A percentile compares a stretch with the other conserved stretches of the same genome.
Evolutionary conservation across 2,329 filamentous ascomycete species (phyloP).

Genomic region (Dactylellina drechsleri): DNA sequence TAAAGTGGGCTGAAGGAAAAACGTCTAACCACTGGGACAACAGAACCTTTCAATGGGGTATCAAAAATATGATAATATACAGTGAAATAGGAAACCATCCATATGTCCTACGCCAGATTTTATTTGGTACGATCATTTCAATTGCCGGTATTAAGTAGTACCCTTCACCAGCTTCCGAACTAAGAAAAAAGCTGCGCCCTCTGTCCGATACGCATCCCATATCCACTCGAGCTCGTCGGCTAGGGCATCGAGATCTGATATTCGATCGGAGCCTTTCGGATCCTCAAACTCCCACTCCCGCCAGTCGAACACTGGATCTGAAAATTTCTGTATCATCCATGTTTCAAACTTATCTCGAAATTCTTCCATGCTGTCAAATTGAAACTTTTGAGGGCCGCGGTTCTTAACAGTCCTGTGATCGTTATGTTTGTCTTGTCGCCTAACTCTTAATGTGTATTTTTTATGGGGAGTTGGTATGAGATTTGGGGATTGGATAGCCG

Average conservation of each 20-base stretch:
- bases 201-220: conserved; percentile 6
- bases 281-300: conserved; percentile 7
- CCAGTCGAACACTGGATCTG: conserved; percentile 28
- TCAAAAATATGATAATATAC: too few species aligned
- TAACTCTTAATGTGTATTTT: conserved; percentile 5
- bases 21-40: too few species aligned
- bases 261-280: not conserved
- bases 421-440: not conserved
- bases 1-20: too few species aligned
- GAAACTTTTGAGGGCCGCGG: conserved; percentile 8
- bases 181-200: conserved; percentile 14
- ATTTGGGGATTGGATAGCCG: not conserved
- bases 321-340: conserved; percentile 23
- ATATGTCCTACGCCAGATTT: too few species aligned
- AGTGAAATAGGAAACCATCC: too few species aligned
- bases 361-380: conserved; percentile 17
- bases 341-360: conserved; percentile 15
- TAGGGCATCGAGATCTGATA: not conserved
- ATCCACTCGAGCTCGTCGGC: conserved; percentile 1
- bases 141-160: too few species aligned
- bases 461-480: not conserved
- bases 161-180: conserved; percentile 7
- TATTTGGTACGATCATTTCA: too few species aligned
- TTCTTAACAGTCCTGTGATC: not conserved
- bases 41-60: too few species aligned